phyloP scores from a whole-genome alignment of 106 monocot genomes.

The Amphibolis antarctica region DNA sequence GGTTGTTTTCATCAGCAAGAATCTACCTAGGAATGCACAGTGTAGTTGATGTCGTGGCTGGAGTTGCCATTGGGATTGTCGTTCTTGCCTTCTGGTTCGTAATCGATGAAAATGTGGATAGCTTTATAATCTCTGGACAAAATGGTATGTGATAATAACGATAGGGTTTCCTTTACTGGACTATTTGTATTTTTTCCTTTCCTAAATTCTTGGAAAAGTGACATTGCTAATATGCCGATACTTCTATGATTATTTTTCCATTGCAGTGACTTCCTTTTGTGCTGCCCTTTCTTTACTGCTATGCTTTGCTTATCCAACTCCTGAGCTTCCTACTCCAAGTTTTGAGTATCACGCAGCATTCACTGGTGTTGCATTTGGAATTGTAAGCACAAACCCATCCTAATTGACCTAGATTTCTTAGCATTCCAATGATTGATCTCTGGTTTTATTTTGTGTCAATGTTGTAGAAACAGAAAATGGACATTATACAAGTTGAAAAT shows the following conservation, averaged over 20 bases:
- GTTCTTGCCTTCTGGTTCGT: constrained; percentile 66
- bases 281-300: constrained; percentile 56
- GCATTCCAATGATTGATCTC: not conserved
- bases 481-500: too few species aligned
- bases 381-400: constrained; percentile 45
- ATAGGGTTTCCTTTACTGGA: not conserved
- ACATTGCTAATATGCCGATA: not conserved
- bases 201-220: not conserved
- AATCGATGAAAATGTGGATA: constrained; percentile 50
- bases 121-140: constrained; percentile 55
- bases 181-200: not conserved
- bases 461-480: too few species aligned
- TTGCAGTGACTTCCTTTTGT: constrained; percentile 64
- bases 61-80: constrained; percentile 47
- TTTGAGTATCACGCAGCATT: constrained; percentile 80
- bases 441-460: too few species aligned
- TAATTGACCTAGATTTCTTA: not conserved
- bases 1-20: constrained; percentile 44
- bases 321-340: constrained; percentile 82
- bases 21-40: constrained; percentile 98
- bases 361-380: constrained; percentile 81
- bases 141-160: constrained; percentile 47
- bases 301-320: constrained; percentile 80
- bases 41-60: constrained; percentile 71
- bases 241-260: not conserved